A percentile compares a stretch with the other conserved stretches of the same genome.
Conservation (phyloP, 177 flowering plant species). For the Tripterygium wilfordii region DNA sequence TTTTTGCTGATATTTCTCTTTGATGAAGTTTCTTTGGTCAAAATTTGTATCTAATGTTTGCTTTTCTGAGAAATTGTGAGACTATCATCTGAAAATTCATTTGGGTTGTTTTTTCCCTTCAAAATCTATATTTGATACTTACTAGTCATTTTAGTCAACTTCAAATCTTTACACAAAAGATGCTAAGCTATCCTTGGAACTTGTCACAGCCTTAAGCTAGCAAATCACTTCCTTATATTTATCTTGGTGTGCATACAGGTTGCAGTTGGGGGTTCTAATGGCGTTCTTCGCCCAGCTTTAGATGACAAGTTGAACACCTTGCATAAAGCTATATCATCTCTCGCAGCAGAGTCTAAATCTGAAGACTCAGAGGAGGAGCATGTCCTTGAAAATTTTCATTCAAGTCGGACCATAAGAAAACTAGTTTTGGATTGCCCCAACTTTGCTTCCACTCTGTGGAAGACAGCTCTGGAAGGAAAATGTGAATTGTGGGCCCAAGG, state of each 20-base stretch:
- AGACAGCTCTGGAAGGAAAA: conserved; percentile 65
- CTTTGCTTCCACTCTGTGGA: conserved; percentile 78
- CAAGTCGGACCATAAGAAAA: conserved; percentile 84
- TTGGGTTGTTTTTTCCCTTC: background rate
- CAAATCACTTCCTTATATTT: too few relatives aligned
- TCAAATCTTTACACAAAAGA: too few relatives aligned
- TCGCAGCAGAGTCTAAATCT: conserved; percentile 57
- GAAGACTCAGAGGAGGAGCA: conserved; percentile 63
- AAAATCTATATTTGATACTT: background rate
- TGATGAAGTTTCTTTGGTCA: background rate
- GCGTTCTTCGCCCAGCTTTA: conserved; percentile 53
- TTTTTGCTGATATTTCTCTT: background rate
- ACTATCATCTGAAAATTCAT: too few relatives aligned
- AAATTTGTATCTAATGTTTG: too few relatives aligned
- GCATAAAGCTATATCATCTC: conserved; percentile 59
- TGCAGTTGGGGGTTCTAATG: conserved; percentile 70
- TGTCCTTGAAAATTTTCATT: conserved; percentile 82
- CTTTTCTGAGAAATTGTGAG: too few relatives aligned
- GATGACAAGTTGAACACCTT: conserved; percentile 54
- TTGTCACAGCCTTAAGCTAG: background rate
- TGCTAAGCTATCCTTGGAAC: background rate
- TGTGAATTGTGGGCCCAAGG: conserved; percentile 71
- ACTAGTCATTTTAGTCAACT: conserved; percentile 1
- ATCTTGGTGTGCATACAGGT: conserved; percentile 38
- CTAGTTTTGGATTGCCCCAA: conserved; percentile 68